These are phyloP conservation scores for Angomonas deanei DNA, from an alignment of 208 protist genomes.

Conservation along the genomic window DNA sequence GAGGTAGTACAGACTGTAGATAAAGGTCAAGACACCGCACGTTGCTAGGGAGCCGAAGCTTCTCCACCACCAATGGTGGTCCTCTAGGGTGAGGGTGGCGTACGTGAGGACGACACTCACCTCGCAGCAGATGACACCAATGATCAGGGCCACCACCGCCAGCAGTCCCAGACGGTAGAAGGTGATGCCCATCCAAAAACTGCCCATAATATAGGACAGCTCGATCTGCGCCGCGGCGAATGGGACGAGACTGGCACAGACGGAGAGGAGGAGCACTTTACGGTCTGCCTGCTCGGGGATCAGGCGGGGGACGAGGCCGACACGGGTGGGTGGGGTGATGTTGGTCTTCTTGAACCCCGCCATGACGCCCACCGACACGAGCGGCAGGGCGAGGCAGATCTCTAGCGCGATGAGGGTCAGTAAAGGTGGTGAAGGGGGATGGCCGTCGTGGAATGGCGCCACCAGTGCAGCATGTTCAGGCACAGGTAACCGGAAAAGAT, in stretches of 20 bases:
- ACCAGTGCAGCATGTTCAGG: conserved; percentile 62
- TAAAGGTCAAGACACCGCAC: conserved; percentile 88
- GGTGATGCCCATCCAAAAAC: conserved; percentile 87
- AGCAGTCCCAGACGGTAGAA: conserved; percentile 97
- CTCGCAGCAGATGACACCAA: conserved; percentile 93
- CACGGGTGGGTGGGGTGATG: conserved; percentile 59
- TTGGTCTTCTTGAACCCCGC: conserved; percentile 79
- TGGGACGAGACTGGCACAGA: conserved; percentile 83
- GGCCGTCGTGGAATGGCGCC: conserved; percentile 40
- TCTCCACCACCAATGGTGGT: conserved; percentile 98
- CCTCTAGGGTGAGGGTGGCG: conserved; percentile 91
- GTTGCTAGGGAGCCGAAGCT: conserved; percentile 81
- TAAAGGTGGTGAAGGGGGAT: conserved; percentile 59
- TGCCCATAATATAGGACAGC: conserved; percentile 94
- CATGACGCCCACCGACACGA: conserved; percentile 89
- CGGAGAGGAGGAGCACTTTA: conserved; percentile 25
- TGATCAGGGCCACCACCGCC: conserved; percentile 89
- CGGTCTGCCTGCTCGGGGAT: conserved; percentile 64
- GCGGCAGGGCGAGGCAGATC: conserved; percentile 91
- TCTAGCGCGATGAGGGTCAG: conserved; percentile 57
- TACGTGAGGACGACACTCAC: conserved; percentile 97
- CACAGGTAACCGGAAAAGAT: conserved; percentile 43
- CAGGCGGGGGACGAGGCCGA: conserved; percentile 94
- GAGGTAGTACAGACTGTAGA: conserved; percentile 93
- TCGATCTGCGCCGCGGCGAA: conserved; percentile 98